A percentile compares a stretch with the other conserved stretches of the same genome.
Evolutionary conservation across 768 basidiomycete genomes (phyloP).

Genomic region (Pleurotus pulmonarius): DNA sequence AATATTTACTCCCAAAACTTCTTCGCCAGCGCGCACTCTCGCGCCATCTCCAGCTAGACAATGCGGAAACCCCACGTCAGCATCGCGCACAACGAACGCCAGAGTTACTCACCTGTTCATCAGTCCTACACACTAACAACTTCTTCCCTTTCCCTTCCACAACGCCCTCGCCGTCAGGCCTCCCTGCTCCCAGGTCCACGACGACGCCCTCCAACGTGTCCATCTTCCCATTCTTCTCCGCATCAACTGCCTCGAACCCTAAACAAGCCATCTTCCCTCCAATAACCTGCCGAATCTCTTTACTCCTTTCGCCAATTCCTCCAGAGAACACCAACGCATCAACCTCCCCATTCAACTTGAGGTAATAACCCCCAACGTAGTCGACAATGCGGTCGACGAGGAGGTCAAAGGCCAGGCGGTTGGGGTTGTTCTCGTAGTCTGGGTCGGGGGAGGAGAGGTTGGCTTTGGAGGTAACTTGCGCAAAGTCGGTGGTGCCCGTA

Average conservation of each 20-base stretch:
- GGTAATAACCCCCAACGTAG: conserved; percentile 70
- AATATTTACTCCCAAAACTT: conserved; percentile 17
- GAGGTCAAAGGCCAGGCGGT: conserved; percentile 70
- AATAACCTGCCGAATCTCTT: conserved; percentile 57
- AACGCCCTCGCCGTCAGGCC: conserved; percentile 15
- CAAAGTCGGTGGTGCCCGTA: conserved; percentile 82
- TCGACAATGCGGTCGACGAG: conserved; percentile 74
- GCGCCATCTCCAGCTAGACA: conserved; percentile 37
- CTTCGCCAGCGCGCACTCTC: conserved; percentile 28
- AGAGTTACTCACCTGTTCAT: conserved; percentile 49
- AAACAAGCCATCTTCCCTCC: conserved; percentile 51
- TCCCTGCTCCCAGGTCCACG: conserved; percentile 38
- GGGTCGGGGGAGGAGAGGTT: conserved; percentile 16
- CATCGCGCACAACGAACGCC: neutral
- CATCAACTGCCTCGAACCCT: conserved; percentile 53
- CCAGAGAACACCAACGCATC: conserved; percentile 86
- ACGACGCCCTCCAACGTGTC: conserved; percentile 34
- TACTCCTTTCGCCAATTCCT: conserved; percentile 80
- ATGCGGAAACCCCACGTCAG: neutral
- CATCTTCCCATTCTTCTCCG: conserved; percentile 39
- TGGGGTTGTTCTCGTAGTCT: conserved; percentile 25
- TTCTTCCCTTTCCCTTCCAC: conserved; percentile 20
- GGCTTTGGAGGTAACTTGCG: conserved; percentile 51
- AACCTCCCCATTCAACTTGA: conserved; percentile 63
- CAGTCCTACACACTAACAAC: conserved; percentile 61